phyloP scores from a whole-genome alignment of 2,329 filamentous ascomycete genomes.

The Sporothrix phasma region DNA sequence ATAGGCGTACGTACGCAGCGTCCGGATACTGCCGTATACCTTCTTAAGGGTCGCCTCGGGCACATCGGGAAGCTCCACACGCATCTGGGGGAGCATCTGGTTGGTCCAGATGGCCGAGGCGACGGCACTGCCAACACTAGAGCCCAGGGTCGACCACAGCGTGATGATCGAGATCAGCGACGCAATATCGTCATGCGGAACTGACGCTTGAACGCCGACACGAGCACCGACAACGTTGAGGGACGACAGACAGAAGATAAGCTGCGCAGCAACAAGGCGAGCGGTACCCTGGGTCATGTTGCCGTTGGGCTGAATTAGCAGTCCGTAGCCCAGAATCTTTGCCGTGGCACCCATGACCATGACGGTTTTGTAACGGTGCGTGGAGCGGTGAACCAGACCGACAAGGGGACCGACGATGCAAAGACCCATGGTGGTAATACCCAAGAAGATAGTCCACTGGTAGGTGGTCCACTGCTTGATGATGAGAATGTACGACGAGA shows the following conservation, averaged over 20 bases:
- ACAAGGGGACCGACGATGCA: conserved; percentile 50
- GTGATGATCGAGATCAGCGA: conserved; percentile 43
- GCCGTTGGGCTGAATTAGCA: conserved; percentile 32
- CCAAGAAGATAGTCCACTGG: conserved; percentile 47
- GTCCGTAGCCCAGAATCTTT: conserved; percentile 42
- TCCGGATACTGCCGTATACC: conserved; percentile 41
- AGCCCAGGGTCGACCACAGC: conserved; percentile 17
- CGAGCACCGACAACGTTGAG: conserved; percentile 44
- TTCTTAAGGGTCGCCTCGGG: conserved; percentile 31
- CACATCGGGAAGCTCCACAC: conserved; percentile 38
- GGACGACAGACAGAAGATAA: conserved; percentile 42
- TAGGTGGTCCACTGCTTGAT: conserved; percentile 37
- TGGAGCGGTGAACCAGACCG: conserved; percentile 51
- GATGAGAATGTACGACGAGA: conserved; percentile 56
- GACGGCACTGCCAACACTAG: conserved; percentile 38
- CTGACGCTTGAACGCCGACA: conserved; percentile 42
- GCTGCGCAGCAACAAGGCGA: conserved; percentile 39
- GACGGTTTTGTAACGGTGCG: conserved; percentile 50
- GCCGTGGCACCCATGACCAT: conserved; percentile 44
- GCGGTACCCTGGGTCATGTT: conserved; percentile 39
- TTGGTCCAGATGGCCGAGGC: conserved; percentile 41
- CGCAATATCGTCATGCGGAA: conserved; percentile 41
- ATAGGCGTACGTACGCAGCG: conserved; percentile 42
- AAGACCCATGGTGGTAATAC: conserved; percentile 54
- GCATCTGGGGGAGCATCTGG: conserved; percentile 37